These are phyloP conservation scores for Rhizophagus clarus DNA, from an alignment of 192 early-diverging fungal genomes.

Conservation along the genomic window DNA sequence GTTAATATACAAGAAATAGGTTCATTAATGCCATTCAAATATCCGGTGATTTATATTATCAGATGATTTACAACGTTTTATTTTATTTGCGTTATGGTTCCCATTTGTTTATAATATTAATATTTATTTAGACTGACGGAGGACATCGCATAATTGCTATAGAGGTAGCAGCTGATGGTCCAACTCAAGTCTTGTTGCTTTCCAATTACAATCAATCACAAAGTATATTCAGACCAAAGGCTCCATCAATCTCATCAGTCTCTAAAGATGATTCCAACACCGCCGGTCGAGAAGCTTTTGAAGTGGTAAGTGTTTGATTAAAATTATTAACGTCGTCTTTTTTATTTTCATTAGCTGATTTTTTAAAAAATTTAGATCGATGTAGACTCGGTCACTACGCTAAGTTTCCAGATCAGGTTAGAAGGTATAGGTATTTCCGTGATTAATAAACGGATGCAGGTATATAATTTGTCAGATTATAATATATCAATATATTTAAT, in stretches of 20 bases:
- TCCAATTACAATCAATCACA: constrained; percentile 65
- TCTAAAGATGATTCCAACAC: background rate
- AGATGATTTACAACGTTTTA: background rate
- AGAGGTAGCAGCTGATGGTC: constrained; percentile 73
- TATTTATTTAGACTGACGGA: constrained; percentile 21
- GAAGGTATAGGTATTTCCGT: constrained; percentile 92
- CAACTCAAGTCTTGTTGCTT: constrained; percentile 68
- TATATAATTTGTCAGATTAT: constrained; percentile 22
- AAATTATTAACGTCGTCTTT: background rate
- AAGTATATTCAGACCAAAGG: constrained; percentile 60
- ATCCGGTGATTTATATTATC: constrained; percentile 51
- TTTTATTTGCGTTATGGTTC: background rate
- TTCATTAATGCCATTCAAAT: constrained; percentile 80
- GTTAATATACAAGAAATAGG: constrained; percentile 93
- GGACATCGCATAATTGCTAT: constrained; percentile 58
- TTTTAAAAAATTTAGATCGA: constrained; percentile 53
- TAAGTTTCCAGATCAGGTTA: constrained; percentile 73
- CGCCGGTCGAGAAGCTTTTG: constrained; percentile 15
- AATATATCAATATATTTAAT: background rate
- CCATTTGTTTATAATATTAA: background rate
- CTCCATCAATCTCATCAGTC: constrained; percentile 28
- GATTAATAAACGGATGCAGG: constrained; percentile 73
- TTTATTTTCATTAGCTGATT: constrained; percentile 26
- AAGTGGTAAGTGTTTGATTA: constrained; percentile 6
- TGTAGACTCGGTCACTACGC: constrained; percentile 48